Base-by-base conservation (phyloP, 2,329 filamentous ascomycete genomes). In the Penicillium sclerotiorum region DNA sequence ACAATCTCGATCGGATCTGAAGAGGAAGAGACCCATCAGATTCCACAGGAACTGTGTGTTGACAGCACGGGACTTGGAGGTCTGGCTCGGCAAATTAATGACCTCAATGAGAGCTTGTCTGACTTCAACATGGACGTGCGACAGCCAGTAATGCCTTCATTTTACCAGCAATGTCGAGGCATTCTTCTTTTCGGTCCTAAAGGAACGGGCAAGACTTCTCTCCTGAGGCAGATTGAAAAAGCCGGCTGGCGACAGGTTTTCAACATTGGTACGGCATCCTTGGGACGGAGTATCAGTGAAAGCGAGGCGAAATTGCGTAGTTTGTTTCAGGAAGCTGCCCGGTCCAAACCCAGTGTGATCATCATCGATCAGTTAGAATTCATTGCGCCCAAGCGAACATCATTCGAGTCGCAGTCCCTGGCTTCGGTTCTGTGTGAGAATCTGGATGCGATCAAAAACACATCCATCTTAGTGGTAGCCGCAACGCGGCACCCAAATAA, bases 171-270 rank as follows among this genome's bases (percentile, higher is more conserved):
- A 60, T 71, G 58, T 73, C 80, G 81, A 45, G 84, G 84, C 0
- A 80, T 94, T 28, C 78, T 94, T 20, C 77, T 96, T 4, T 86
- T 95, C 66, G 93, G 93, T 12, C 86, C 89, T 15, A 83, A 84
- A 54, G 92, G 93, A 9, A 95, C 89, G 0, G 93, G 93, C 20
- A 96, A 96, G 73, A 87, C 84, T 0, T 79, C 88, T 56, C 76
- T 96, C 0, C 74, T 96, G 1, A 70, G 86, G 13, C 81, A 82
- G 25, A 77, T 96, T 17, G 81, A 85, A 8, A 79, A 77, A 6
- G 82, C 84, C 0, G 80, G 79, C 50, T 96, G 90, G 89, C 83
- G 82, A 18, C 82, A 81, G 33, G 83, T 91, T 1, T 80, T 88
- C 57, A 80, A 57, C 44, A 60, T 72, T 41, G 66, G 67, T 13